Evolutionary conservation across 1,139 yeast genomes (phyloP).

Genomic region (Pneumocystis murina): DNA sequence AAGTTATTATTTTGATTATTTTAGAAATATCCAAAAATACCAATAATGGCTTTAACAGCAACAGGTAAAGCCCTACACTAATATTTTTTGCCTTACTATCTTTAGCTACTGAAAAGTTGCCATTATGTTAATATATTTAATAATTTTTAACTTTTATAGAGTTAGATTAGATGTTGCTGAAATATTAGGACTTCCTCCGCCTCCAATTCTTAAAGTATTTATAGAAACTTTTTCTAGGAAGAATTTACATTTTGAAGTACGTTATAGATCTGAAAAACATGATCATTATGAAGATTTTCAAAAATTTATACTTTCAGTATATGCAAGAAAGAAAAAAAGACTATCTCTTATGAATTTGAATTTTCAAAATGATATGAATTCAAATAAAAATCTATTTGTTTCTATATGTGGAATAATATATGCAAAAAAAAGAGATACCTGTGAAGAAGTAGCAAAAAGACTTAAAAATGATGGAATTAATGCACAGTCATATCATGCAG

Average conservation of each 20-base stretch:
- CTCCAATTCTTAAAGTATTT: conserved; percentile 13
- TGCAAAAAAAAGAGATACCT: conserved; percentile 70
- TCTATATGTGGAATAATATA: conserved; percentile 55
- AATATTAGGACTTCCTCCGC: conserved; percentile 15
- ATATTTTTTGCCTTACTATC: neutral
- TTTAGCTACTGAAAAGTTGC: neutral
- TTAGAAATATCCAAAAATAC: conserved; percentile 39
- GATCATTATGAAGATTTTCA: conserved; percentile 40
- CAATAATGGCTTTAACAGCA: conserved; percentile 78
- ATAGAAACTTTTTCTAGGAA: conserved; percentile 46
- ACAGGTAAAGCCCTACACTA: conserved; percentile 36
- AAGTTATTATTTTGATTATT: neutral
- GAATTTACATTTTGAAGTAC: conserved; percentile 60
- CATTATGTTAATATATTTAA: neutral
- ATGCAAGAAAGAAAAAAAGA: conserved; percentile 19
- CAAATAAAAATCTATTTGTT: conserved; percentile 14
- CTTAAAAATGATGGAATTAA: conserved; percentile 42
- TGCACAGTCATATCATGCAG: conserved; percentile 72
- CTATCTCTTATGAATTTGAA: neutral
- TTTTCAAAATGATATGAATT: conserved; percentile 1
- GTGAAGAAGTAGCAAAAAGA: conserved; percentile 56
- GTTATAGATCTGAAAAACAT: conserved; percentile 25
- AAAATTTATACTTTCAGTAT: conserved; percentile 36
- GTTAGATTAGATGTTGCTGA: conserved; percentile 18
- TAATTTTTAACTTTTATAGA: neutral